These are phyloP conservation scores for Trametes coccinea DNA, from an alignment of 768 basidiomycete genomes.

Conservation along the genomic window DNA sequence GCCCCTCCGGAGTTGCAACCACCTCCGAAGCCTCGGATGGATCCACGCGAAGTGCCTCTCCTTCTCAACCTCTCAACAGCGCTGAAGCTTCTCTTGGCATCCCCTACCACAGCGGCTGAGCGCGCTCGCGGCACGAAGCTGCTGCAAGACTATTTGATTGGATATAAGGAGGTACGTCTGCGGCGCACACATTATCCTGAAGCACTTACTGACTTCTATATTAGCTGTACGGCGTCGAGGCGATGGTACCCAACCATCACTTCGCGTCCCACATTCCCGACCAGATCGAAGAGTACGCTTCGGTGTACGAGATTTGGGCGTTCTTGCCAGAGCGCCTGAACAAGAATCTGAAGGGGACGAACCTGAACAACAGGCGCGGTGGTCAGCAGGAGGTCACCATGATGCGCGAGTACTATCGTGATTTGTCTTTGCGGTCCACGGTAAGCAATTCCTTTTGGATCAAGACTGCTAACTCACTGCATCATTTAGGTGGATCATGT, in stretches of 20 bases:
- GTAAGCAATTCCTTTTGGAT: conserved; percentile 11
- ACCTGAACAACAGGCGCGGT: conserved; percentile 31
- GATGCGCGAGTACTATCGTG: conserved; percentile 31
- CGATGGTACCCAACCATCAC: conserved; percentile 36
- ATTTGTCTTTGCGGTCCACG: conserved; percentile 10
- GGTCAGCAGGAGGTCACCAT: conserved; percentile 35
- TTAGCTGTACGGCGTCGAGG: conserved; percentile 29
- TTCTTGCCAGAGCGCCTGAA: conserved; percentile 34
- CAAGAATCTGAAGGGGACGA: conserved; percentile 33
- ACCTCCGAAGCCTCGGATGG: not conserved
- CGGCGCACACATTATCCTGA: not conserved
- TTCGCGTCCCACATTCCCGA: conserved; percentile 30
- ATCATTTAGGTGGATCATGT: not conserved
- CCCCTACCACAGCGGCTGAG: not conserved
- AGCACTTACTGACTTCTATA: not conserved
- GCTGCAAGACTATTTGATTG: not conserved
- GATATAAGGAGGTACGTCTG: not conserved
- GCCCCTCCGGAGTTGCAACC: not conserved
- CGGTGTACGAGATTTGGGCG: conserved; percentile 34
- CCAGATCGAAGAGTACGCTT: conserved; percentile 30
- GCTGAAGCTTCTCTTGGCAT: not conserved
- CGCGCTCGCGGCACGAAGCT: not conserved
- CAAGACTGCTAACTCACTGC: not conserved
- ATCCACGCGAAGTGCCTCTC: not conserved
- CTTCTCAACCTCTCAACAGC: not conserved